Evolutionary conservation across 768 basidiomycete genomes (phyloP).

Genomic region (Leccinum sublutescens): DNA sequence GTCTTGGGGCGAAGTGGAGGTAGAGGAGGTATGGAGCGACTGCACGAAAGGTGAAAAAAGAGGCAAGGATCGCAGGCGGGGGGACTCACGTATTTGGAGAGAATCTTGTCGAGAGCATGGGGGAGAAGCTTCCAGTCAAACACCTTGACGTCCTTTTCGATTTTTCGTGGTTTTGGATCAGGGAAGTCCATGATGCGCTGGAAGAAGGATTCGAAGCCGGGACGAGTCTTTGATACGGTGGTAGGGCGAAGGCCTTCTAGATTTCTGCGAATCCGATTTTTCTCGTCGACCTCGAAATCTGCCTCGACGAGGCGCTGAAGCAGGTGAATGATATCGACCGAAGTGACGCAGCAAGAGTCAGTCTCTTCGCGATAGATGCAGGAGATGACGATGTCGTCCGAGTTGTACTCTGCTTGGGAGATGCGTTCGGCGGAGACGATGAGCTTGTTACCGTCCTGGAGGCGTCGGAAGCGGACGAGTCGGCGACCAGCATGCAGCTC

Average conservation of each 20-base stretch:
- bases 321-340: constrained; percentile 93
- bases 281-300: constrained; percentile 91
- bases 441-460: constrained; percentile 74
- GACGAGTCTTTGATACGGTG: constrained; percentile 85
- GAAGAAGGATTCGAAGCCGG: constrained; percentile 84
- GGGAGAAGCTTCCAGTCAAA: constrained; percentile 74
- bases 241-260: constrained; percentile 89
- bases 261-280: constrained; percentile 93
- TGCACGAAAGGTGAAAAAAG: constrained; percentile 19
- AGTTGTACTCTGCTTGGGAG: constrained; percentile 66
- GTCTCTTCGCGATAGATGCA: constrained; percentile 87
- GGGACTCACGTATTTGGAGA: constrained; percentile 76
- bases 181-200: constrained; percentile 96
- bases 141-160: constrained; percentile 94
- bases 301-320: constrained; percentile 74
- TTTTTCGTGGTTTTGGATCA: constrained; percentile 90
- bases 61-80: neutral
- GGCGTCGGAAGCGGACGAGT: constrained; percentile 81
- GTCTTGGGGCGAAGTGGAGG: constrained; percentile 21
- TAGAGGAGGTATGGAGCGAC: constrained; percentile 49
- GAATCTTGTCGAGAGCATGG: constrained; percentile 73
- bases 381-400: constrained; percentile 81
- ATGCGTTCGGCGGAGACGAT: constrained; percentile 79
- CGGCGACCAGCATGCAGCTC: constrained; percentile 73
- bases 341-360: constrained; percentile 84